These are phyloP conservation scores for Macrotyloma uniflorum DNA, from an alignment of 306 rosid species.

Conservation along the genomic window DNA sequence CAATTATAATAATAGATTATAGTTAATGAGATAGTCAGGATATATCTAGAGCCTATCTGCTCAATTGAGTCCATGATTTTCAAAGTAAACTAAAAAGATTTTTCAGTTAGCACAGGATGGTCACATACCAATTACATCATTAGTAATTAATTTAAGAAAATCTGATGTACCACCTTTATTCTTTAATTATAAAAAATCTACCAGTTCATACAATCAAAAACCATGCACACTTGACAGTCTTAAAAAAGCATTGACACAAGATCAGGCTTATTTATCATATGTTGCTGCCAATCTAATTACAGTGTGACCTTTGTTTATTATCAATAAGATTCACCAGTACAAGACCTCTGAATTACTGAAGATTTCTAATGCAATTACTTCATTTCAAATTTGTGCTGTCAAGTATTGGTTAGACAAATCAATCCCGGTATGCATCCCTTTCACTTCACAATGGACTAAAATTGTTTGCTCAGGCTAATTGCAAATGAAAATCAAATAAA, in stretches of 20 bases:
- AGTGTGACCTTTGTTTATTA: not conserved
- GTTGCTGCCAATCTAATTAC: not conserved
- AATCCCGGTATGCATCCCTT: not conserved
- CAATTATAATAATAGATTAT: too few species aligned
- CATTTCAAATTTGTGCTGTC: not conserved
- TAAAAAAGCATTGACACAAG: not conserved
- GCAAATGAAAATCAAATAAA: not conserved
- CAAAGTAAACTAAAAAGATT: not conserved
- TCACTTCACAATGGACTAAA: conserved; percentile 1
- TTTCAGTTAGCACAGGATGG: not conserved
- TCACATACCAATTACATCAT: not conserved
- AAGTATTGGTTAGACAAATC: not conserved
- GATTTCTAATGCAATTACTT: not conserved
- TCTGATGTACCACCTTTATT: not conserved
- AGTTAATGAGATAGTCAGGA: too few species aligned
- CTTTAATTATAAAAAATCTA: not conserved
- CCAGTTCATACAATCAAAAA: not conserved
- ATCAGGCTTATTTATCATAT: not conserved
- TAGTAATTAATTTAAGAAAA: not conserved
- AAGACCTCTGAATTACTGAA: not conserved
- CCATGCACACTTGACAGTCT: not conserved
- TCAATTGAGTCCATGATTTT: not conserved
- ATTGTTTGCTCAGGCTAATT: not conserved
- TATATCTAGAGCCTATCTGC: too few species aligned
- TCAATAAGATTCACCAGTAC: not conserved